Conservation (phyloP, 106 monocot species). For the Platanthera guangdongensis region DNA sequence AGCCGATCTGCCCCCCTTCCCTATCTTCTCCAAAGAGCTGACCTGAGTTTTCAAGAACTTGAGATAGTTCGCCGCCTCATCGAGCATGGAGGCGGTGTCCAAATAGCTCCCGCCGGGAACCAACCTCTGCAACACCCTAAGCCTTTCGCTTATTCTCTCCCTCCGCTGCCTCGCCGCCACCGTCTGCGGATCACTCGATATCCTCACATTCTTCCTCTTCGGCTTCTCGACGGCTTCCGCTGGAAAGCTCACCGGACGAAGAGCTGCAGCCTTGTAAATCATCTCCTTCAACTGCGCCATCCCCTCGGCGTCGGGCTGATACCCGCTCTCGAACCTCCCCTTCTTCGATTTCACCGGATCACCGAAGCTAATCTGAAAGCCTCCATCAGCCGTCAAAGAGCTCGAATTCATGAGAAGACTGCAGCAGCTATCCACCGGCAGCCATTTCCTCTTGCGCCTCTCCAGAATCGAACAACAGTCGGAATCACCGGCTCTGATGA, state of each 20-base stretch:
- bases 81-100: slow-evolving; percentile 94
- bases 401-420: not conserved
- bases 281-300: slow-evolving; percentile 78
- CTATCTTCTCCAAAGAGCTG: slow-evolving; percentile 32
- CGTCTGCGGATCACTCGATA: slow-evolving; percentile 83
- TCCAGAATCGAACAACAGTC: not conserved
- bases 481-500: not conserved
- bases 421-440: not conserved
- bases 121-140: slow-evolving; percentile 54
- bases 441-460: not conserved
- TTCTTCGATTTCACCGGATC: not conserved
- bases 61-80: slow-evolving; percentile 84
- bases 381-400: not conserved
- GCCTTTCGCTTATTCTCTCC: slow-evolving; percentile 69
- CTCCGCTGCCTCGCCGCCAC: slow-evolving; percentile 72
- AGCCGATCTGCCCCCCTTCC: not conserved
- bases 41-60: slow-evolving; percentile 80
- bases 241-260: slow-evolving; percentile 45
- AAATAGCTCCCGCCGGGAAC: slow-evolving; percentile 77
- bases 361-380: not conserved
- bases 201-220: slow-evolving; percentile 73
- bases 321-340: not conserved
- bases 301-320: slow-evolving; percentile 44
- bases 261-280: slow-evolving; percentile 70
- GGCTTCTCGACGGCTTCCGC: slow-evolving; percentile 28